Evolutionary conservation across 768 basidiomycete genomes (phyloP).

Genomic region (Plicaturopsis crispa): DNA sequence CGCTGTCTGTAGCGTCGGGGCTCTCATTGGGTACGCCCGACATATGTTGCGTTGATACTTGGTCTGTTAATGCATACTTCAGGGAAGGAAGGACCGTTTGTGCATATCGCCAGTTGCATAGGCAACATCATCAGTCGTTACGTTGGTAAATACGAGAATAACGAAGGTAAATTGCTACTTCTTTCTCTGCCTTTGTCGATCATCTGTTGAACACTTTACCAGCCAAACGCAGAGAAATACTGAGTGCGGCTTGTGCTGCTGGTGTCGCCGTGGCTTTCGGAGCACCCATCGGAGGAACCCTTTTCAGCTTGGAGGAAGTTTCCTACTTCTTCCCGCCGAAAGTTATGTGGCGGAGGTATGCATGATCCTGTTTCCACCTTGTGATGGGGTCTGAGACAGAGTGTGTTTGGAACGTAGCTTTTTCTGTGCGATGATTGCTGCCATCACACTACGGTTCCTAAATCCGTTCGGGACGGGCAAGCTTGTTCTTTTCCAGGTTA

Average conservation of each 20-base stretch:
- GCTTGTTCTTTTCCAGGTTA: conserved; percentile 86
- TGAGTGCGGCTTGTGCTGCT: conserved; percentile 94
- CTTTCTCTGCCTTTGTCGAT: conserved; percentile 6
- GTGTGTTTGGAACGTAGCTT: conserved; percentile 58
- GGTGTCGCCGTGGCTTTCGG: conserved; percentile 98
- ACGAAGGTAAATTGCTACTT: conserved; percentile 64
- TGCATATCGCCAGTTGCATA: conserved; percentile 88
- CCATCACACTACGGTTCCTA: conserved; percentile 85
- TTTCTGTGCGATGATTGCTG: conserved; percentile 97
- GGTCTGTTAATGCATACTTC: too few species aligned
- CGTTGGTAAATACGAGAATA: conserved; percentile 86
- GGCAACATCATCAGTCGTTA: conserved; percentile 90
- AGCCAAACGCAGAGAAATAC: conserved; percentile 91
- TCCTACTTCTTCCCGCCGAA: conserved; percentile 97
- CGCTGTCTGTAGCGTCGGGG: conserved; percentile 89
- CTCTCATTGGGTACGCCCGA: conserved; percentile 62
- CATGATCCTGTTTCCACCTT: background rate
- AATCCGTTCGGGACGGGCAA: conserved; percentile 96
- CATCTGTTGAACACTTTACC: conserved; percentile 1
- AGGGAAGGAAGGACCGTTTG: conserved; percentile 48
- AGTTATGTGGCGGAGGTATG: conserved; percentile 91
- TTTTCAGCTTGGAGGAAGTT: conserved; percentile 93
- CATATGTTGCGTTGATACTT: too few species aligned
- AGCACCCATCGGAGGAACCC: conserved; percentile 88
- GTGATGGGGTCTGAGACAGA: background rate